Percentiles rank a stretch among this genome's conserved stretches.
These are phyloP conservation scores for Yamadazyma tumulicola DNA, from an alignment of 805 yeast species.

Conservation along the genomic window DNA sequence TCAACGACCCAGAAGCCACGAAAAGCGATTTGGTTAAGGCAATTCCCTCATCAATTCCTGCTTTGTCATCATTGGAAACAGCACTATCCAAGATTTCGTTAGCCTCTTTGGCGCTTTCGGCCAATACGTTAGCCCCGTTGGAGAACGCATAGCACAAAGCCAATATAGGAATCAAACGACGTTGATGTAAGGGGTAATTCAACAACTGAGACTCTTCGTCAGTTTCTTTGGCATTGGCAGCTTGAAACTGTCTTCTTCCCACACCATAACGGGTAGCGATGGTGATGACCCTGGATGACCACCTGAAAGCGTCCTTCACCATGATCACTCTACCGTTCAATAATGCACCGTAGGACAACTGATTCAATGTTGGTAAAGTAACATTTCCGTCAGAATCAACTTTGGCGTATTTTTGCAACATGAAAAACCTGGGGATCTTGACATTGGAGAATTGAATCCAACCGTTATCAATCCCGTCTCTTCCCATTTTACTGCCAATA, in stretches of 20 bases:
- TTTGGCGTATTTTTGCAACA: slow-evolving; percentile 45
- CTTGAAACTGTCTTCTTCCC: slow-evolving; percentile 43
- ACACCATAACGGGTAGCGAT: slow-evolving; percentile 44
- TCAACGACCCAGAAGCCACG: slow-evolving; percentile 43
- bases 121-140: slow-evolving; percentile 38
- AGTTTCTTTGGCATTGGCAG: slow-evolving; percentile 26
- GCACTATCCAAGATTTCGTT: slow-evolving; percentile 37
- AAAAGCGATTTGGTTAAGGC: slow-evolving; percentile 41
- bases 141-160: slow-evolving; percentile 40
- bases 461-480: slow-evolving; percentile 47
- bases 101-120: slow-evolving; percentile 29
- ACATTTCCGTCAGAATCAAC: slow-evolving; percentile 39
- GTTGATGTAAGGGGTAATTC: slow-evolving; percentile 44
- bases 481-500: slow-evolving; percentile 48
- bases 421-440: slow-evolving; percentile 42
- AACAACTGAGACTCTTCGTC: slow-evolving; percentile 37
- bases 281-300: slow-evolving; percentile 39
- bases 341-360: slow-evolving; percentile 41
- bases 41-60: slow-evolving; percentile 32
- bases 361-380: slow-evolving; percentile 41
- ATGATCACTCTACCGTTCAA: slow-evolving; percentile 44
- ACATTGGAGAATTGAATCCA: slow-evolving; percentile 47
- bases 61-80: slow-evolving; percentile 30
- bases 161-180: slow-evolving; percentile 41
- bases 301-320: slow-evolving; percentile 43